Percentiles rank a stretch among this genome's conserved stretches.
Evolutionary conservation across 768 basidiomycete genomes (phyloP).

Genomic region (Leccinum olivaceopallidum): DNA sequence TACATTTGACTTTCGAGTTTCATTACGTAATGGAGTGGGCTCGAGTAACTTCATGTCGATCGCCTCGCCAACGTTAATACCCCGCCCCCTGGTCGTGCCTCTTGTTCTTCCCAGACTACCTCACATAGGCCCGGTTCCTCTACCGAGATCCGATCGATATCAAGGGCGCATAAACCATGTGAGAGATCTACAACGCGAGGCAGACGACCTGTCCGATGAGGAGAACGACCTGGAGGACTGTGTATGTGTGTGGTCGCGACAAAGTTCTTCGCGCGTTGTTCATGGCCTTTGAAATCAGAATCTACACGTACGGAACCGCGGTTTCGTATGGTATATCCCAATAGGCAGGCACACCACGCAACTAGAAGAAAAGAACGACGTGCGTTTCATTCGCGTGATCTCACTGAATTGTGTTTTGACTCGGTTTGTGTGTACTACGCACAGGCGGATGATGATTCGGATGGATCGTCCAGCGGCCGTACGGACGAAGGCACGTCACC

Average conservation of each 20-base stretch:
- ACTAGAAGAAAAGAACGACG: constrained; percentile 85
- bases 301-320: constrained; percentile 59
- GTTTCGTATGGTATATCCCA: constrained; percentile 67
- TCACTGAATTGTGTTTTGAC: not conserved
- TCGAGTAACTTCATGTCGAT: constrained; percentile 43
- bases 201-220: constrained; percentile 84
- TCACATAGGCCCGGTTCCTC: constrained; percentile 62
- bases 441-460: constrained; percentile 39
- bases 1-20: not conserved
- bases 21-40: not conserved
- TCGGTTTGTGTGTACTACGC: not conserved
- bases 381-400: constrained; percentile 32
- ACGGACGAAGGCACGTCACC: constrained; percentile 31
- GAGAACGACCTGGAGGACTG: constrained; percentile 79
- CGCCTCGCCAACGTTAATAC: constrained; percentile 72
- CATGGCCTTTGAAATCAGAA: constrained; percentile 41
- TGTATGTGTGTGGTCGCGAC: constrained; percentile 40
- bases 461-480: constrained; percentile 33
- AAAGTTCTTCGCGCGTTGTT: not conserved
- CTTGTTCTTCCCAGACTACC: constrained; percentile 65
- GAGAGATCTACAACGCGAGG: constrained; percentile 72
- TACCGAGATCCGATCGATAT: constrained; percentile 46
- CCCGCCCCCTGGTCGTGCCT: constrained; percentile 62
- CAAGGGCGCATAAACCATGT: constrained; percentile 60
- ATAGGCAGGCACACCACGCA: constrained; percentile 73